These are phyloP conservation scores for Hypomyces perniciosus DNA, from an alignment of 2,329 filamentous ascomycete species.

Conservation along the genomic window DNA sequence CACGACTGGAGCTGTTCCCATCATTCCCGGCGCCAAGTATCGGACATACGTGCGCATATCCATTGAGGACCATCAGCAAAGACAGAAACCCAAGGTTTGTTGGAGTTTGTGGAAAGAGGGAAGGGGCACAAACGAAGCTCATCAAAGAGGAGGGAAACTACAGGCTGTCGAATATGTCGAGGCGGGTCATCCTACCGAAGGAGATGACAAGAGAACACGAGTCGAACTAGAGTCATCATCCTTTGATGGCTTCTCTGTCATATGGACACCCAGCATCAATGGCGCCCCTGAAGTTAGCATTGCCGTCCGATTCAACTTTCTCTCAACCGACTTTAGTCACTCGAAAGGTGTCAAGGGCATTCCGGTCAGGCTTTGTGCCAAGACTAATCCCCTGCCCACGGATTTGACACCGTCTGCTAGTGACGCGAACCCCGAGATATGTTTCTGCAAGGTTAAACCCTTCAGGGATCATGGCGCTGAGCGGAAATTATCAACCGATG, in stretches of 20 bases:
- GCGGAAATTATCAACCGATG: conserved; percentile 88
- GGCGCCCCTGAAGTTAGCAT: conserved; percentile 72
- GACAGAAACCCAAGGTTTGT: too few species aligned
- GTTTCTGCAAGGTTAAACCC: conserved; percentile 94
- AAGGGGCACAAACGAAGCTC: conserved; percentile 88
- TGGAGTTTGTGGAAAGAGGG: conserved; percentile 96
- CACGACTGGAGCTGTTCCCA: too few species aligned
- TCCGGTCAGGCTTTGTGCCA: conserved; percentile 85
- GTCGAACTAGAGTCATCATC: conserved; percentile 70
- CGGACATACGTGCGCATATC: too few species aligned
- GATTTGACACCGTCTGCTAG: conserved; percentile 43
- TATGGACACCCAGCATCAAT: conserved; percentile 71
- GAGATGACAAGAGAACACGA: conserved; percentile 60
- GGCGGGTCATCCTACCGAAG: conserved; percentile 51
- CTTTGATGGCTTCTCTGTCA: conserved; percentile 89
- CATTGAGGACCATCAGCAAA: too few species aligned
- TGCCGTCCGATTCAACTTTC: conserved; percentile 93
- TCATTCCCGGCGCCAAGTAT: too few species aligned
- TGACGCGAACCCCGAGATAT: conserved; percentile 60
- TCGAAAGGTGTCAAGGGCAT: conserved; percentile 98
- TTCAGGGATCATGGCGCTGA: conserved; percentile 96
- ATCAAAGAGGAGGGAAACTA: conserved; percentile 84
- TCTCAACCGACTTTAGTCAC: conserved; percentile 97
- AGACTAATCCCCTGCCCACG: conserved; percentile 64
- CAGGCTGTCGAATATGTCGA: conserved; percentile 94